Evolutionary conservation across 768 basidiomycete genomes (phyloP), one percentile per base, ranked within the genome.

Genomic region (Tricholoma saponaceum): DNA sequence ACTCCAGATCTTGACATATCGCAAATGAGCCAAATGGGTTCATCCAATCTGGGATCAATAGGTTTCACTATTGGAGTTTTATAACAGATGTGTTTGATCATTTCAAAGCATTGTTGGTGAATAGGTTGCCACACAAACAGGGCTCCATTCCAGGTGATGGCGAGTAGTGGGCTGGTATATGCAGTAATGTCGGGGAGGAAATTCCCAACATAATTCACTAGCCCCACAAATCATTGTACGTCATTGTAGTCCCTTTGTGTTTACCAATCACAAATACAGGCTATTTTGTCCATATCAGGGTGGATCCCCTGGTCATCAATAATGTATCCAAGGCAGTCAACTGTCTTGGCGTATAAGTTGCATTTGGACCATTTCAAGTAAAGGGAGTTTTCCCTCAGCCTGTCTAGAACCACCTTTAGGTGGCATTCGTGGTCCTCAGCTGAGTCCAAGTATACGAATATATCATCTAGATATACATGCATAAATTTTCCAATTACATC

Each of bases 391-490:
- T 3, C 4, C n/a, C 28, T 52, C 33, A 52, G 23, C 28, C 25
- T 60, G 0, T 67, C 60, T 43, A 79, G 69, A 2, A 78, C 67
- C 1, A 66, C 33, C 1, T 55, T 33, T 0, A 80, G 60, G 59
- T 76, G 68, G 12, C 16, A 14, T 57, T 41, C 18, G n/a, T n/a
- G n/a, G n/a, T n/a, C n/a, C n/a, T n/a, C n/a, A n/a, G n/a, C n/a
- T n/a, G n/a, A n/a, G n/a, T n/a, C n/a, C n/a, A 37, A 57, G 39
- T 23, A 57, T 1, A 57, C 52, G 46, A 62, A 16, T 3, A 80
- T 70, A 59, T 81, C 74, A 56, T 81, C 78, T 0, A 81, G 60
- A 55, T 79, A 81, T 2, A 75, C 69, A 46, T 80, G 72, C 7
- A 80, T 30, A 55, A 75, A 79, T 8, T 41, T 22, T 0, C 76